Base-by-base conservation (phyloP, 805 yeast species). In the Candida vaughaniae region DNA sequence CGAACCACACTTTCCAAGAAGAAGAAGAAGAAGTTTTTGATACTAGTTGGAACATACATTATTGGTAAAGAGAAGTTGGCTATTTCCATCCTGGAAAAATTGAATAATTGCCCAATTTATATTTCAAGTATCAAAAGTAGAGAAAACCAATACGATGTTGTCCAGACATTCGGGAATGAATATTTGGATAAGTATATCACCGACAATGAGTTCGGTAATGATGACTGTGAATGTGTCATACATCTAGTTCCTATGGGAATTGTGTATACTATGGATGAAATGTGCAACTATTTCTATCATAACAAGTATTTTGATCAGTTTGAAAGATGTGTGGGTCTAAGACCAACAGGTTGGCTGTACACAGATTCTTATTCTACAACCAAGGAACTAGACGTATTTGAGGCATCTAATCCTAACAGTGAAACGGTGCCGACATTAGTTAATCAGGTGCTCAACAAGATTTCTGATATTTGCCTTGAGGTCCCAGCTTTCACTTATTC, bases 21-120 rank as follows among this genome's bases (percentile, higher is more conserved):
- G 10, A 55, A 52, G 35, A 62, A 60, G 48, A 64, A 64, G 39
- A 67, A 69, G 38, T 69, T 73, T 41, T 59, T 85, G 42, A 73
- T 82, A 6, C 64, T 85, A 7, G 80, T 93, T 11, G 98, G 98
- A 0, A 81, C 96, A 0, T 93, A 93, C 57, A 77, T 90, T 2
- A 89, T 93, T 25, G 99, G 99, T 3, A 93, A 93, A 55, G 99
- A 93, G 55, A 76, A 82, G 39, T 56, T 93, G 19, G 97, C 96
- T 0, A 58, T 86, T 6, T 66, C 76, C 1, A 62, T 85, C 9
- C 85, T 87, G 48, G 61, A 73, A 33, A 52, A 49, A 15, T 49
- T 84, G 18, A 48, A 44, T 6, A 42, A 65, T 1, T 66, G 82
- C 18, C 81, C 77, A 41, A 76, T 85, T 2, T 80, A 66, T 42